Base-by-base conservation (phyloP, 2,329 filamentous ascomycete species). In the Sporothrix inflata region DNA sequence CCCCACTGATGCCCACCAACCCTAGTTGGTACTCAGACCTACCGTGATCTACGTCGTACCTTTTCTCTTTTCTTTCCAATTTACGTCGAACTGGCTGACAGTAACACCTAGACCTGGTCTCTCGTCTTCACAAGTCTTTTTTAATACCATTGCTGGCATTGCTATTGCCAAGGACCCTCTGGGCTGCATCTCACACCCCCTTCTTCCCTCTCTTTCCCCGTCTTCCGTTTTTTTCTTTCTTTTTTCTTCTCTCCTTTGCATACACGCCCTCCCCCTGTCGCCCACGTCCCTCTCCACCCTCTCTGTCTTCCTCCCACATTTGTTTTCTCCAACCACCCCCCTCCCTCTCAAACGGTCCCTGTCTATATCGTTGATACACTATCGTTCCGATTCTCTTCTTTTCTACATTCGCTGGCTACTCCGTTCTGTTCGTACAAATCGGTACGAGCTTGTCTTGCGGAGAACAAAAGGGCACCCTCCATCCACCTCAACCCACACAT, bases 301-400 rank as follows among this genome's bases (percentile, higher is more conserved):
- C 16, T 65, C 40, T 49, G 8, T 21, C 16, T 42, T 34, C 27
- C 9, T n/a, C n/a, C n/a, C n/a, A n/a, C n/a, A n/a, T n/a, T n/a
- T 69, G 42, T 34, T 38, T 61, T 57, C 30, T 49, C 38, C 40
- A 57, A 49, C 27, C 40, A 47, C 21, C 45, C 24, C 34, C 24
- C 60, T 38, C 47, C 34, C 49, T 57, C 49, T 21, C 49, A 55
- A 69, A 57, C 51, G 21, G 51, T 14, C 49, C 72, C 49, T 60
- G 68, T 55, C 69, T 71, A 74, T 74, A 71, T 55, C 45, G 24
- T 47, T 19, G 47, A 65, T 61, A 67, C 55, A 57, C 40, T 72
- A 73, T 71, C 68, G 69, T 71, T 45, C 40, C 38, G 51, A 55
- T 47, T n/a, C 21, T 65, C 19, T 55, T 38, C 14, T 53, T 3